Evolutionary conservation across 768 basidiomycete genomes (phyloP), one percentile per base, ranked within the genome.

Genomic region (Tricholomella constricta): DNA sequence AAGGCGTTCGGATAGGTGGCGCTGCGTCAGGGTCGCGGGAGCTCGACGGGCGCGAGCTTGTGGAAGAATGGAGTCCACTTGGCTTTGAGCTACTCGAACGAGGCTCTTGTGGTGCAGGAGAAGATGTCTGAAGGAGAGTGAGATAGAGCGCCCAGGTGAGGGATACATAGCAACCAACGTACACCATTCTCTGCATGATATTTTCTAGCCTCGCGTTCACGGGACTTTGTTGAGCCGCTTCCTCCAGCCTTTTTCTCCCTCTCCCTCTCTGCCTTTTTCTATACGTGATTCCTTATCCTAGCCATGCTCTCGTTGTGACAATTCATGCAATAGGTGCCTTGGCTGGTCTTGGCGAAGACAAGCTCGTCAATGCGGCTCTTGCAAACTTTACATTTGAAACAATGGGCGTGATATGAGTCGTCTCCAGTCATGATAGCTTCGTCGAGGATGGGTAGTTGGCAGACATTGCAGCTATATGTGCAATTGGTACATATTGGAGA

Each of bases 401-500:
- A 99, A 58, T 94, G 90, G 5, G 97, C 95, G 68, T 98, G 97
- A 63, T 98, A 99, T 0, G 94, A 93, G 67, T 98, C 97, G 70
- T 99, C 94, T 55, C 94, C 97, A 6, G 97, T 96, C 92, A 99
- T 98, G 69, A 98, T 98, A 9, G 97, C 97, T 66, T 99, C 97
- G 74, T 99, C 95, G 51, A 95, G 87, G 59, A 99, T 99, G 42
- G 94, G 91, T 51, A 85, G 84, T 41, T 86, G 86, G 74, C 97
- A 99, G 52, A 98, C 88, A 65, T 89, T 96, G 79, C 97, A 99
- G 62, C 87, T 87, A 75, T 96, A 96, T 4, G 93, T 93, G 76
- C 94, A 96, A 62, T 89, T 86, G 37, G 89, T 85, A 65, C 91
- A 95, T 45, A 99, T 94, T 34, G 97, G 97, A n/a, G 89, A 92